A percentile compares a stretch with the other conserved stretches of the same genome.
phyloP scores from a whole-genome alignment of 257 asterid genomes.

The Rehmannia glutinosa region DNA sequence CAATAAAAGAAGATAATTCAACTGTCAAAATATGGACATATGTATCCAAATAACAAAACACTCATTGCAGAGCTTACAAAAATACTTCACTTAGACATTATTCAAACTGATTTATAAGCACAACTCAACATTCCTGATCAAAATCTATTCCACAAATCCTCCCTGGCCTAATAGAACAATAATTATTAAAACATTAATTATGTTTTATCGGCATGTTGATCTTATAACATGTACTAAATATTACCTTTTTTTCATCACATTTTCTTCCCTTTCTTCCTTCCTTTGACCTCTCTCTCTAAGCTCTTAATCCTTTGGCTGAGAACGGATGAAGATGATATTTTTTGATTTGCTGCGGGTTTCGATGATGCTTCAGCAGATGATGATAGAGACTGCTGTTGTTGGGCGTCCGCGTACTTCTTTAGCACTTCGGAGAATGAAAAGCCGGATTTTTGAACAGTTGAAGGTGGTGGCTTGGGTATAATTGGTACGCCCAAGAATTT shows the following conservation, averaged over 20 bases:
- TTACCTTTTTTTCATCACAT: conserved; percentile 23
- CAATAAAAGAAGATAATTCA: background rate
- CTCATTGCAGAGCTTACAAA: background rate
- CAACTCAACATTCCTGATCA: too few relatives aligned
- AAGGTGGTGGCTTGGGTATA: conserved; percentile 32
- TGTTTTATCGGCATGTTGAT: background rate
- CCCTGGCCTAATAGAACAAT: background rate
- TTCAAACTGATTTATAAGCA: too few relatives aligned
- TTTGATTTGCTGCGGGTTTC: conserved; percentile 32
- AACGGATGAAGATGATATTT: conserved; percentile 41
- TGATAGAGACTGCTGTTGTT: conserved; percentile 29
- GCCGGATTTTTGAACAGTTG: conserved; percentile 33
- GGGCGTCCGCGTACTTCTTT: conserved; percentile 59
- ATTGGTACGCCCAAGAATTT: conserved; percentile 65
- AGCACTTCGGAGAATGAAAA: conserved; percentile 50
- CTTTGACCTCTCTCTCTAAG: conserved; percentile 78
- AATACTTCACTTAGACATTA: background rate
- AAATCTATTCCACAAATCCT: too few relatives aligned
- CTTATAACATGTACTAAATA: background rate
- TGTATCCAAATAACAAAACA: background rate
- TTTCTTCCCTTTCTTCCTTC: conserved; percentile 69
- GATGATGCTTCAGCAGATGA: conserved; percentile 27
- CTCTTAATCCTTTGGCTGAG: conserved; percentile 64
- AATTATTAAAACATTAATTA: background rate
- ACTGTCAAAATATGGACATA: background rate